Evolutionary conservation across 768 basidiomycete species (phyloP), one percentile per base, ranked within the genome.

Genomic region (Auricularia cornea): DNA sequence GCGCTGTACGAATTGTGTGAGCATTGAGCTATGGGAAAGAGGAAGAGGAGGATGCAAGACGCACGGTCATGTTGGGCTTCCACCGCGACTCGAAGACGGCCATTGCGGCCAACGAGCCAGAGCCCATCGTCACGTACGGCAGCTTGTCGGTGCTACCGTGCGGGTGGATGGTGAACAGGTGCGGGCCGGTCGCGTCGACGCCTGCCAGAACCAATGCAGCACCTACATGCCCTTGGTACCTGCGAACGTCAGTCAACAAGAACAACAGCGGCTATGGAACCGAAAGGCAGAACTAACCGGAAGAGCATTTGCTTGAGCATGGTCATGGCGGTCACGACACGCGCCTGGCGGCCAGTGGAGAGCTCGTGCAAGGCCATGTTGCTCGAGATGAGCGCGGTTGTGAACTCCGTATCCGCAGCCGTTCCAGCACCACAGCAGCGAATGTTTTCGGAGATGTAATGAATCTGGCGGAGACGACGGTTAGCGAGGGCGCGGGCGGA

Each of bases 71-170:
- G 72, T 90, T 79, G 32, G 90, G 80, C 70, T 78, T 81, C 94
- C 94, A 99, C 23, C 79, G 73, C 61, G 82, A 86, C 74, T 99
- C 97, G 67, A 99, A 98, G 14, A 98, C 89, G 11, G 95, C 95
- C 97, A 99, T 99, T 20, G 97, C 97, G 2, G 97, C 97, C 60
- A 98, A 79, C 70, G 87, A 90, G 65, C 97, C 97, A 2, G 92
- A 94, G 35, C 97, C 97, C 96, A 98, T 98, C 1, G 97, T 98
- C 40, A 99, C 96, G 70, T 95, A 99, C 0, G 97, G 97, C 26
- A 99, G 81, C 76, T 98, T 98, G 79, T 98, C 97, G 0, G 96
- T 98, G 16, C 94, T 97, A 3, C 97, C 97, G 75, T 99, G 95
- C 0, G 97, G 94, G 65, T 89, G 86, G 67, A 99, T 87, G 16